Conservation (phyloP, 1,284 basidiomycete genomes). For the Pascua sp. region DNA sequence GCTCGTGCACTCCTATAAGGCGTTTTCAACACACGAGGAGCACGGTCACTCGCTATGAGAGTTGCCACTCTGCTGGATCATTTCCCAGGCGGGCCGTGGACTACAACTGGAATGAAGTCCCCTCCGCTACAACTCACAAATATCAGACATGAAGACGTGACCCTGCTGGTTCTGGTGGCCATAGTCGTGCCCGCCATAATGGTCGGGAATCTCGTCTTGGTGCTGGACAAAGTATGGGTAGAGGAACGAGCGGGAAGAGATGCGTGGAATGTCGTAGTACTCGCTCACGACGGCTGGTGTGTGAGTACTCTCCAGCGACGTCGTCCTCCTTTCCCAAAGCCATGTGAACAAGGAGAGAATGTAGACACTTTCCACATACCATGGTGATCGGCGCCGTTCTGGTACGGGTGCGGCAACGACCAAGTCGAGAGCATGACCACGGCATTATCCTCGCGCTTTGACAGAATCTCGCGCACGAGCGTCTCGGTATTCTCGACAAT, state of each 20-base stretch:
- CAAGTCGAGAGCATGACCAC: slow-evolving; percentile 6
- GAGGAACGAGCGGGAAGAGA: slow-evolving; percentile 4
- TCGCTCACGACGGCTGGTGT: not conserved
- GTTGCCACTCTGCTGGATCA: no score
- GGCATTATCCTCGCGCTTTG: not conserved
- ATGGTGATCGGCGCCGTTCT: slow-evolving; percentile 4
- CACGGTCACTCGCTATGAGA: no score
- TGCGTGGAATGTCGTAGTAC: slow-evolving; percentile 11
- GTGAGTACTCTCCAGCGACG: no score
- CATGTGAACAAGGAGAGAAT: no score
- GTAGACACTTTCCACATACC: not conserved
- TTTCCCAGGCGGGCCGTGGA: not conserved
- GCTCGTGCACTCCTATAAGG: no score
- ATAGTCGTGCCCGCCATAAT: not conserved
- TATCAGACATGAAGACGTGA: slow-evolving; percentile 7
- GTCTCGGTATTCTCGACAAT: slow-evolving; percentile 4
- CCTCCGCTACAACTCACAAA: not conserved
- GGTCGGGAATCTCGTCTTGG: not conserved
- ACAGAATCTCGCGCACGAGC: slow-evolving; percentile 4
- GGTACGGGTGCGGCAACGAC: not conserved
- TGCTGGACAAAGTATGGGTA: slow-evolving; percentile 10
- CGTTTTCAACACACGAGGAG: no score
- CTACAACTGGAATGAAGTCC: no score
- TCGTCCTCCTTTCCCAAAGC: no score
- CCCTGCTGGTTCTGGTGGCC: slow-evolving; percentile 7